Base-by-base conservation (phyloP, 2,329 filamentous ascomycete genomes). In the Teratosphaeria viscida region DNA sequence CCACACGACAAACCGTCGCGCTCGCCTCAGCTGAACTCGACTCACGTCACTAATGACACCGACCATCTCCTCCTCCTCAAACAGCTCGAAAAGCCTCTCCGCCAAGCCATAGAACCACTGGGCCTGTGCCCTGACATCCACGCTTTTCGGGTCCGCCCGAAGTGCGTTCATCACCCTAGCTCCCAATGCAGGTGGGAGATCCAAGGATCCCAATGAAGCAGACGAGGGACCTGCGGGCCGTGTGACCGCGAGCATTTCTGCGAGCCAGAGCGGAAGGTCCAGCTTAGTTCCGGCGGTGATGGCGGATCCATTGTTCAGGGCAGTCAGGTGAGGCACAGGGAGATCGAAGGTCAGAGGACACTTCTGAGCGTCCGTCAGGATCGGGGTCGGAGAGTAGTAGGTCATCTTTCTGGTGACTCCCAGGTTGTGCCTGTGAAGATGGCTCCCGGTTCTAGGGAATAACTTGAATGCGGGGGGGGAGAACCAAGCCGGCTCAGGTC, bases 311-410 rank as follows among this genome's bases (percentile, higher is more conserved):
- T 88, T 82, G 70, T 90, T 92, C 61, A 99, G 82, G 73, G 95
- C 90, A 66, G 92, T 92, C 54, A 97, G 83, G 59, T 89, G 86
- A 23, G 91, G 88, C 35, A 96, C 86, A 61, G 92, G 88, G 70
- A 96, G 83, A 71, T 96, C 89, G 76, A 97, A 96, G 57, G 89
- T 95, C 78, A 92, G 96, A 49, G 94, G 92, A 35, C 96, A 84
- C 88, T 96, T 97, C 86, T 92, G 90, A 56, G 89, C 85, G 73
- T 94, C 89, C 10, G 90, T 94, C 53, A 94, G 81, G 76, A 95
- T 94, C 62, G 88, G 82, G 68, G 92, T 87, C 60, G 92, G 83
- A 72, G 91, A 86, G 79, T 94, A 95, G 79, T 95, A 95, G 43
- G 87, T 67, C 76, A 58, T 61, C 27, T 35, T 32, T 5, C 52